Evolutionary conservation across 78 protist species (phyloP).

Genomic region (Dictyostelium firmibasis): DNA sequence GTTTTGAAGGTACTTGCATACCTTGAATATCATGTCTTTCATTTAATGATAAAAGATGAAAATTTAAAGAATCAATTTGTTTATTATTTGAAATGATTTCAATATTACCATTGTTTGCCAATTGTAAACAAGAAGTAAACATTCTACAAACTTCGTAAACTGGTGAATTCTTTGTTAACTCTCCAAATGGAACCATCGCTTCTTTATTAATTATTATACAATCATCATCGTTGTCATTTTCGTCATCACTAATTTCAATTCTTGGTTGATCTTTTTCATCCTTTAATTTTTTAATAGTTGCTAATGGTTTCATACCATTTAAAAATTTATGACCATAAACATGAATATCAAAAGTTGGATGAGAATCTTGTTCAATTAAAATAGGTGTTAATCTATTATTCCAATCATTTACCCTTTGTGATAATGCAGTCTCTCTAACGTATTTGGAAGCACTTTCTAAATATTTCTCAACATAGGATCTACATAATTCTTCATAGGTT

Average conservation of each 20-base stretch:
- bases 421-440: slow-evolving; percentile 44
- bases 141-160: slow-evolving; percentile 38
- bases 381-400: slow-evolving; percentile 32
- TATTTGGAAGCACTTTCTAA: slow-evolving; percentile 35
- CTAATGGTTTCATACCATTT: neutral
- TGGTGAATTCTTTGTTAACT: neutral
- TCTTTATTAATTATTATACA: neutral
- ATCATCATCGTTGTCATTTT: neutral
- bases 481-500: slow-evolving; percentile 20
- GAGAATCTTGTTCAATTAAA: slow-evolving; percentile 37
- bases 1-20: neutral
- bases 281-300: neutral
- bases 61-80: neutral
- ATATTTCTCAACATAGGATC: slow-evolving; percentile 39
- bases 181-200: neutral
- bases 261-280: neutral
- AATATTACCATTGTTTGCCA: slow-evolving; percentile 57
- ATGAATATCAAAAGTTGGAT: slow-evolving; percentile 61
- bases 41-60: slow-evolving; percentile 27
- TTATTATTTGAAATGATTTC: slow-evolving; percentile 21
- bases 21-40: slow-evolving; percentile 17
- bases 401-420: slow-evolving; percentile 71
- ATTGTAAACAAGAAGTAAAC: slow-evolving; percentile 66
- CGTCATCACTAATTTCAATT: neutral
- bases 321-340: slow-evolving; percentile 23